Conservation (phyloP, 345 rosid species). For the Nephelium lappaceum region DNA sequence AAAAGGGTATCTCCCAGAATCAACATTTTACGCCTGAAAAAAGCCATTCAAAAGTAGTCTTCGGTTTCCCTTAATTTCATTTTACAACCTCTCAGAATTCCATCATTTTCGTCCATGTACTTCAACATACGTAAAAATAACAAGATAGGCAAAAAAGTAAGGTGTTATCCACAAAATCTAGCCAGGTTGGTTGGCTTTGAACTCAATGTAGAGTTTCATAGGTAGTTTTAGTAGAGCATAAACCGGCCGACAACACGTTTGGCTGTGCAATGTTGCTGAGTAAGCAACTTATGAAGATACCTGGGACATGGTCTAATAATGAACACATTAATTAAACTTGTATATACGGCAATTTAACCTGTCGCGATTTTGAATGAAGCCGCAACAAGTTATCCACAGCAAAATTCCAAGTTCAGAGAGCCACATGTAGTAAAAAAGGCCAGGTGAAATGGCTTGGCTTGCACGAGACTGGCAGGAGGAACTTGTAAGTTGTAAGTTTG, state of each 20-base stretch:
- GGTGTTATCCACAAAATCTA: not conserved
- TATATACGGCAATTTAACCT: conserved; percentile 32
- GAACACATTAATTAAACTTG: conserved; percentile 7
- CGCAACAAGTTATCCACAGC: conserved; percentile 35
- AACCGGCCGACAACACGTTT: not conserved
- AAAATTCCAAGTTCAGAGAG: conserved; percentile 17
- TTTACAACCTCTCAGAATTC: conserved; percentile 5
- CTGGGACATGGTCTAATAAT: not conserved
- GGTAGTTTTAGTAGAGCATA: not conserved
- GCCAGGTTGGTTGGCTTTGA: not conserved
- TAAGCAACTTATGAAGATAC: conserved; percentile 32
- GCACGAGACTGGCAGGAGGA: conserved; percentile 9
- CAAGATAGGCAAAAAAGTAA: not conserved
- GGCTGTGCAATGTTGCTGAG: conserved; percentile 24
- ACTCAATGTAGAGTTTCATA: not conserved
- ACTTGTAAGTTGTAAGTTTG: not conserved
- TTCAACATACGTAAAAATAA: not conserved
- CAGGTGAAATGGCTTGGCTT: conserved; percentile 18
- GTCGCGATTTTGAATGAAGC: conserved; percentile 15
- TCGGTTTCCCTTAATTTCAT: not conserved
- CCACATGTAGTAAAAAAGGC: conserved; percentile 12
- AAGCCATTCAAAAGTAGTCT: not conserved
- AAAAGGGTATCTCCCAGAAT: not conserved
- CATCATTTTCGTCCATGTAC: not conserved
- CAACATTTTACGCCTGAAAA: not conserved